Evolutionary conservation across 1,139 yeast genomes (phyloP).

Genomic region (Taiozyma sp.): DNA sequence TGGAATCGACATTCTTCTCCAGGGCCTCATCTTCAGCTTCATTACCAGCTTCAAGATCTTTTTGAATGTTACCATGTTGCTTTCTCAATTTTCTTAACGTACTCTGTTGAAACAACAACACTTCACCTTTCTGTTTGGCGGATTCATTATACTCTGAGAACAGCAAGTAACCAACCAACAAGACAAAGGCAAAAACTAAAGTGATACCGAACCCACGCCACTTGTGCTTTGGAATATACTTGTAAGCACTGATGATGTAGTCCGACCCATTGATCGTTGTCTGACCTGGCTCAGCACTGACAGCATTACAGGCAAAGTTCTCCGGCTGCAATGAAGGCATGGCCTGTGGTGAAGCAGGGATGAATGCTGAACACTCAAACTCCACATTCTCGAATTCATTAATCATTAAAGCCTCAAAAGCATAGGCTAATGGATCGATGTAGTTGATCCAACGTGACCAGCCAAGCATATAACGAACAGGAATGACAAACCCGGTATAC

Average conservation of each 20-base stretch:
- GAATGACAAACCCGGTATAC: slow-evolving; percentile 75
- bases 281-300: slow-evolving; percentile 61
- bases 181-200: slow-evolving; percentile 29
- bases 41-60: slow-evolving; percentile 24
- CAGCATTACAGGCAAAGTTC: slow-evolving; percentile 52
- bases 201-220: slow-evolving; percentile 86
- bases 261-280: slow-evolving; percentile 50
- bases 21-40: slow-evolving; percentile 15
- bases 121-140: slow-evolving; percentile 80
- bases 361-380: slow-evolving; percentile 39
- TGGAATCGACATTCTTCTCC: slow-evolving; percentile 15
- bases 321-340: slow-evolving; percentile 40
- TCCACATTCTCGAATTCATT: slow-evolving; percentile 40
- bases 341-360: slow-evolving; percentile 37
- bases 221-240: slow-evolving; percentile 54
- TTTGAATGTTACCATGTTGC: slow-evolving; percentile 7
- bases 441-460: slow-evolving; percentile 84
- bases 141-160: slow-evolving; percentile 67
- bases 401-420: slow-evolving; percentile 64
- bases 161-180: slow-evolving; percentile 34
- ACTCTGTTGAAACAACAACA: slow-evolving; percentile 59
- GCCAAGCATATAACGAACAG: slow-evolving; percentile 61
- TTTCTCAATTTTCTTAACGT: slow-evolving; percentile 32
- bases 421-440: slow-evolving; percentile 65
- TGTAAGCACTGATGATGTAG: slow-evolving; percentile 50